Evolutionary conservation across 2,329 filamentous ascomycete genomes (phyloP).

Genomic region (Cladophialophora yegresii): DNA sequence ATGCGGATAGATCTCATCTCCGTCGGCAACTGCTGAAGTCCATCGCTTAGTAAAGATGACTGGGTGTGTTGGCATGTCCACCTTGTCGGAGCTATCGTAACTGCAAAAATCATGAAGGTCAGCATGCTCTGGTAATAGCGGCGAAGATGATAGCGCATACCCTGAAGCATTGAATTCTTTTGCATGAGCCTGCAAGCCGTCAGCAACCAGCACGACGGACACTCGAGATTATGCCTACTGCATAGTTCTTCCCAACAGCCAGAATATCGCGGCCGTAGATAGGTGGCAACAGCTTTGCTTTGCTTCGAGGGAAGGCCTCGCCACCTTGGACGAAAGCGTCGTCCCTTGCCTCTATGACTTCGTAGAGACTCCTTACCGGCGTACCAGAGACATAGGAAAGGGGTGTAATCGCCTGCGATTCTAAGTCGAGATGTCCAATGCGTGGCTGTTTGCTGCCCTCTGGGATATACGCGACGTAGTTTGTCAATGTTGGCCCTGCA

Average conservation of each 20-base stretch:
- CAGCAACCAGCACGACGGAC: not conserved
- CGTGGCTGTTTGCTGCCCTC: constrained; percentile 32
- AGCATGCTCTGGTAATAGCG: not conserved
- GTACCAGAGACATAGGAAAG: constrained; percentile 53
- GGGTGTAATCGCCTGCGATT: constrained; percentile 46
- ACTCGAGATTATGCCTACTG: constrained; percentile 45
- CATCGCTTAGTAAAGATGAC: constrained; percentile 33
- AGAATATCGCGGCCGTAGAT: constrained; percentile 34
- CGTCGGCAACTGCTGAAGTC: constrained; percentile 55
- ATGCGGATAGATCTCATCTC: constrained; percentile 52
- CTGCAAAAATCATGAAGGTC: constrained; percentile 42
- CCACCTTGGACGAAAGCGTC: constrained; percentile 44
- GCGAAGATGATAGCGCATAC: constrained; percentile 46
- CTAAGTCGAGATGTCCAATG: constrained; percentile 49
- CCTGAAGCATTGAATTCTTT: constrained; percentile 59
- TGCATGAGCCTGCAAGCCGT: constrained; percentile 50
- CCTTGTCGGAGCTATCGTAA: constrained; percentile 58
- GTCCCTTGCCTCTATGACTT: constrained; percentile 54
- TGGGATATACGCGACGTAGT: constrained; percentile 18
- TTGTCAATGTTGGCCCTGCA: constrained; percentile 11
- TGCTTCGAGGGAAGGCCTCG: constrained; percentile 40
- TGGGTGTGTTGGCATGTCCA: constrained; percentile 52
- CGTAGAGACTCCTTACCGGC: constrained; percentile 51
- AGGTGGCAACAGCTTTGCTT: constrained; percentile 44
- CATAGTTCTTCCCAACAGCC: constrained; percentile 52